Conservation (phyloP, 371 early-diverging fungal species). For the Haplosporangium sp. region DNA sequence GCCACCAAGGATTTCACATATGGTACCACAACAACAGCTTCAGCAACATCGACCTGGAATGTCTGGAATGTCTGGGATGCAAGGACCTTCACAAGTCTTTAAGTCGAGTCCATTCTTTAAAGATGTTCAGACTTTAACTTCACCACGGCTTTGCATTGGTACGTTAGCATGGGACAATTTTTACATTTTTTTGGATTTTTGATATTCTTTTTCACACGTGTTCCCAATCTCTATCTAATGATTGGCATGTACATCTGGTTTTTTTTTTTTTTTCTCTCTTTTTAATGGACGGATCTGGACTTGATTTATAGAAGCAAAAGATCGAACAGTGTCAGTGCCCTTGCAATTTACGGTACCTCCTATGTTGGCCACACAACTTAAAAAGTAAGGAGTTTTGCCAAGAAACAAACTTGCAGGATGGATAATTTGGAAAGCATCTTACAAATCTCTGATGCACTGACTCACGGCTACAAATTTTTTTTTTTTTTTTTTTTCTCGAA, state of each 20-base stretch:
- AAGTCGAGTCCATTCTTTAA: slow-evolving; percentile 58
- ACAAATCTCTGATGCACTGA: background rate
- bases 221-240: background rate
- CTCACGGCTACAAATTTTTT: background rate
- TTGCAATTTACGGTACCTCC: slow-evolving; percentile 26
- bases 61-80: background rate
- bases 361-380: slow-evolving; percentile 28
- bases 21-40: background rate
- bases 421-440: too few relatives aligned
- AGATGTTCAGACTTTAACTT: slow-evolving; percentile 36
- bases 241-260: background rate
- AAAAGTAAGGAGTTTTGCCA: slow-evolving; percentile 18
- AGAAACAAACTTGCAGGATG: too few relatives aligned
- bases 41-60: slow-evolving; percentile 10
- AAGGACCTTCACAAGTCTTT: slow-evolving; percentile 22
- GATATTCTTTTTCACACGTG: background rate
- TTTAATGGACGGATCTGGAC: slow-evolving; percentile 1
- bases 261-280: background rate
- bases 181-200: background rate
- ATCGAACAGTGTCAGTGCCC: slow-evolving; percentile 25
- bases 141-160: slow-evolving; percentile 54
- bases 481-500: background rate
- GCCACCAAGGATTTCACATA: slow-evolving; percentile 5
- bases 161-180: background rate
- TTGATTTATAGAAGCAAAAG: slow-evolving; percentile 30